These are phyloP conservation scores for Flaveria robusta DNA, from an alignment of 129 eudicot species.

Conservation along the genomic window DNA sequence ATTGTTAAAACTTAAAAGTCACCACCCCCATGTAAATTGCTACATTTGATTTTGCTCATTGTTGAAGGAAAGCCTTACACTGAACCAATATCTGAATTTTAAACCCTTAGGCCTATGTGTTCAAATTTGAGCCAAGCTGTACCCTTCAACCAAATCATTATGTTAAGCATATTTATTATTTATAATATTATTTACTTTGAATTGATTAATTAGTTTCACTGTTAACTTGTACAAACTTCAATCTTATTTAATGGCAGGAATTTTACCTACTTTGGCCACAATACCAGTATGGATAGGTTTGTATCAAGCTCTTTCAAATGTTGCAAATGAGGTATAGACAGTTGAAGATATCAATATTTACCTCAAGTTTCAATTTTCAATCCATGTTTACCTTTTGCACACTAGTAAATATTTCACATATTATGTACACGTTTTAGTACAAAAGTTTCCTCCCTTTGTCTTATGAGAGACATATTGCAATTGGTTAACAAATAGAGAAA, in stretches of 20 bases:
- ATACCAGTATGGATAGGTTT: slow-evolving; percentile 99
- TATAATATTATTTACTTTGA: neutral
- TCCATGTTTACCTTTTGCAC: slow-evolving; percentile 5
- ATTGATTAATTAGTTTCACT: slow-evolving; percentile 1
- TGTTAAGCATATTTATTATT: neutral
- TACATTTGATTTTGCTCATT: neutral
- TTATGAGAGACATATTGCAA: neutral
- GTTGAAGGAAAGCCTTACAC: neutral
- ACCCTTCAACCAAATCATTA: neutral
- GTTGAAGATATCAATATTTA: neutral
- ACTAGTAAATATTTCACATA: slow-evolving; percentile 15
- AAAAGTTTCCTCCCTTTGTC: slow-evolving; percentile 13
- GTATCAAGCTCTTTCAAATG: slow-evolving; percentile 99
- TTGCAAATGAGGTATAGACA: slow-evolving; percentile 88
- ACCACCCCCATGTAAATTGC: slow-evolving; percentile 10
- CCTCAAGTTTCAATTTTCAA: neutral
- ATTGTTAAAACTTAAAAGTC: neutral
- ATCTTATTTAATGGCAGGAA: slow-evolving; percentile 54
- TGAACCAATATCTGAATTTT: slow-evolving; percentile 5
- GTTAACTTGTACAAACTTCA: slow-evolving; percentile 14
- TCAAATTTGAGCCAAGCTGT: neutral
- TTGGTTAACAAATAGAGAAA: neutral
- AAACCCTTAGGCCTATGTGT: neutral
- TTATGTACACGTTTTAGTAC: slow-evolving; percentile 20
- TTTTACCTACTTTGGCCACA: slow-evolving; percentile 97